Conservation (phyloP, 2,329 filamentous ascomycete species). For the Verticillium nubilum region DNA sequence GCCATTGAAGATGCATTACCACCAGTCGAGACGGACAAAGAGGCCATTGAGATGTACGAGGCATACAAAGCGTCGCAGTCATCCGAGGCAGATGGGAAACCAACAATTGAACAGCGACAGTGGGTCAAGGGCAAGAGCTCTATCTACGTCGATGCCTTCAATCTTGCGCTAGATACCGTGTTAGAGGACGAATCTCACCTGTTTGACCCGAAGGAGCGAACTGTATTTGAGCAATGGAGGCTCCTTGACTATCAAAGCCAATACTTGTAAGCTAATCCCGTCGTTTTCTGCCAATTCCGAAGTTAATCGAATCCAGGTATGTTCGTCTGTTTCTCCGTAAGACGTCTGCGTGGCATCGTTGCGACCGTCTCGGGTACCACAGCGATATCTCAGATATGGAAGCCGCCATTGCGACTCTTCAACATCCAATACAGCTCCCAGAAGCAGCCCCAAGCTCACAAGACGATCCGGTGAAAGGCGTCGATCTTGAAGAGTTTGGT, state of each 20-base stretch:
- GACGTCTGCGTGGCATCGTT: slow-evolving; percentile 83
- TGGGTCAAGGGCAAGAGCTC: slow-evolving; percentile 79
- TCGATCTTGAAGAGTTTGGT: slow-evolving; percentile 34
- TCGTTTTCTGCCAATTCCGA: neutral
- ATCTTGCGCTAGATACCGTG: slow-evolving; percentile 83
- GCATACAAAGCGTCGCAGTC: slow-evolving; percentile 53
- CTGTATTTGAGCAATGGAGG: slow-evolving; percentile 73
- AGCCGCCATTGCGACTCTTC: slow-evolving; percentile 59
- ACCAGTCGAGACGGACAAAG: slow-evolving; percentile 57
- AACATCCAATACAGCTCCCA: slow-evolving; percentile 53
- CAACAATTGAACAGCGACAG: neutral
- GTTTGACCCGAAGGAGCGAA: slow-evolving; percentile 73
- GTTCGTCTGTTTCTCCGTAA: slow-evolving; percentile 91
- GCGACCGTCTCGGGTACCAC: slow-evolving; percentile 71
- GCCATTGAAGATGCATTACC: slow-evolving; percentile 70
- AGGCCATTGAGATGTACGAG: slow-evolving; percentile 78
- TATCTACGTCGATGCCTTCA: slow-evolving; percentile 97
- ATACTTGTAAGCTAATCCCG: slow-evolving; percentile 62
- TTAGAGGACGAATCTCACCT: slow-evolving; percentile 83
- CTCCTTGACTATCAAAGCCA: slow-evolving; percentile 76
- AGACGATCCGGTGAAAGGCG: slow-evolving; percentile 17
- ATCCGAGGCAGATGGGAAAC: slow-evolving; percentile 29
- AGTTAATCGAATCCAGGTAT: slow-evolving; percentile 53
- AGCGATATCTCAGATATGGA: slow-evolving; percentile 74
- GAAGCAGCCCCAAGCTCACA: slow-evolving; percentile 8